Conservation (phyloP, 148 eudicot genomes). For the Fagopyrum esculentum region DNA sequence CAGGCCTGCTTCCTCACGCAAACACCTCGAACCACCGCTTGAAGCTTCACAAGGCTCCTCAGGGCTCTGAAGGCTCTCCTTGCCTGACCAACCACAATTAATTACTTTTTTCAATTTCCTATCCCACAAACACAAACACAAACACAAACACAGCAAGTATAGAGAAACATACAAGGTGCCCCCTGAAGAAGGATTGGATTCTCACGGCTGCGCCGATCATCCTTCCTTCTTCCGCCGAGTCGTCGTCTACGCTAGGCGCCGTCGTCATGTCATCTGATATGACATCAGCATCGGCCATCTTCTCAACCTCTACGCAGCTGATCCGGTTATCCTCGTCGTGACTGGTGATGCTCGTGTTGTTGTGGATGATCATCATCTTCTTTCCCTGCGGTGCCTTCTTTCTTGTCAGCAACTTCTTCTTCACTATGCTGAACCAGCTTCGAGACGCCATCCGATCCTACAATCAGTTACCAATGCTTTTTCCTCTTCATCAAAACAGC, state of each 20-base stretch:
- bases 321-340: conserved; percentile 26
- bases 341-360: conserved; percentile 43
- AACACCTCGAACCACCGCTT: conserved; percentile 75
- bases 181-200: conserved; percentile 73
- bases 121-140: too few relatives aligned
- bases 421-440: conserved; percentile 33
- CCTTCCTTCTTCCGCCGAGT: conserved; percentile 18
- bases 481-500: not conserved
- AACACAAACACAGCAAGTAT: too few relatives aligned
- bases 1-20: conserved; percentile 74
- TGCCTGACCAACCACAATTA: conserved; percentile 27
- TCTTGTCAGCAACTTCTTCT: conserved; percentile 30
- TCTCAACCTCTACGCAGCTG: conserved; percentile 24
- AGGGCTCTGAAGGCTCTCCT: conserved; percentile 59
- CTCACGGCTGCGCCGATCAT: conserved; percentile 36
- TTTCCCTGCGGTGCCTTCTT: conserved; percentile 21
- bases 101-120: too few relatives aligned
- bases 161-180: conserved; percentile 50
- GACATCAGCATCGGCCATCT: conserved; percentile 19
- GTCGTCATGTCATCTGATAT: conserved; percentile 21
- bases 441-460: conserved; percentile 20
- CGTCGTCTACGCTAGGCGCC: not conserved
- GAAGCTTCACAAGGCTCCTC: conserved; percentile 71
- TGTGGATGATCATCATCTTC: conserved; percentile 48
- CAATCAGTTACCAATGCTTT: too few relatives aligned